A percentile compares a stretch with the other conserved stretches of the same genome.
phyloP scores from a whole-genome alignment of 2,329 filamentous ascomycete species.

The Trichoderma sp. region DNA sequence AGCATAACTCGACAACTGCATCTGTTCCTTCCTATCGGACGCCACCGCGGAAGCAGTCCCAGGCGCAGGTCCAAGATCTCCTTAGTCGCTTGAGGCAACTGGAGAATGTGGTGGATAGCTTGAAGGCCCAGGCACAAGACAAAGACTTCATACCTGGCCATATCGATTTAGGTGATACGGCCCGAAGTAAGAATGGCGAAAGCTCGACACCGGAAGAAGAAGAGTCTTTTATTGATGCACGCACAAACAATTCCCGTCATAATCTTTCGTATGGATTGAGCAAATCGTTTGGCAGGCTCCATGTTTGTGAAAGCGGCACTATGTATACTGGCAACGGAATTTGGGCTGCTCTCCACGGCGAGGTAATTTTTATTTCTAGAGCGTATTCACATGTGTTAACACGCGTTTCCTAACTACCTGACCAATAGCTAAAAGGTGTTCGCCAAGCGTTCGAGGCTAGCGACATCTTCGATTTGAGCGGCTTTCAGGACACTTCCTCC shows the following conservation, averaged over 20 bases:
- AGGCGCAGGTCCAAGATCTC: conserved; percentile 28
- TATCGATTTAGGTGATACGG: background rate
- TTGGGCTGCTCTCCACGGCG: conserved; percentile 38
- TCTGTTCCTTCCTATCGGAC: conserved; percentile 9
- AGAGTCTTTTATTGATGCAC: background rate
- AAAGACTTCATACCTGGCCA: background rate
- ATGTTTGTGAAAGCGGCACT: conserved; percentile 4
- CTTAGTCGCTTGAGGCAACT: conserved; percentile 31
- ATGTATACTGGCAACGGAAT: conserved; percentile 37
- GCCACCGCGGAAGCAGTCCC: conserved; percentile 34
- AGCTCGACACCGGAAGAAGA: background rate
- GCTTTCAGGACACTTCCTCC: background rate
- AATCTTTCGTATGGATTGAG: background rate
- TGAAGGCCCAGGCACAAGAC: conserved; percentile 6
- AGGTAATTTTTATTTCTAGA: conserved; percentile 27
- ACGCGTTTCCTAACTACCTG: conserved; percentile 25
- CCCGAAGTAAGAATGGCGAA: background rate
- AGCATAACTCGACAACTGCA: conserved; percentile 22
- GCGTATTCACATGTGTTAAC: background rate
- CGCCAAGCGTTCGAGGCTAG: conserved; percentile 3
- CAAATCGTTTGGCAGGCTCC: conserved; percentile 19
- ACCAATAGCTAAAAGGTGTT: conserved; percentile 15
- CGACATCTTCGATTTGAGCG: background rate
- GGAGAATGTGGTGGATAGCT: conserved; percentile 33
- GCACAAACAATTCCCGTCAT: background rate